Evolutionary conservation across 257 asterid genomes (phyloP).

Genomic region (Salvia splendens): DNA sequence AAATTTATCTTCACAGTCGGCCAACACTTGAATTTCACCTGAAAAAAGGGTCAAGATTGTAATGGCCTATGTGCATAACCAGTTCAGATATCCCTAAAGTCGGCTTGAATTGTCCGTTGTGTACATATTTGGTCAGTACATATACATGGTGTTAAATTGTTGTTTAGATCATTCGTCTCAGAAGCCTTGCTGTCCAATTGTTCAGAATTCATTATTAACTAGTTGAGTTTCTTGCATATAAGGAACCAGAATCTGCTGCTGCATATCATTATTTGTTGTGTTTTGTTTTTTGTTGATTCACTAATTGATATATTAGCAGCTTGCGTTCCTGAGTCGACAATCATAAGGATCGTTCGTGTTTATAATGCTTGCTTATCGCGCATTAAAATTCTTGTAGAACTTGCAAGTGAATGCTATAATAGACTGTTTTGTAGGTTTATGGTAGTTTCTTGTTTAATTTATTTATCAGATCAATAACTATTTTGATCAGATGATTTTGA

Average conservation of each 20-base stretch:
- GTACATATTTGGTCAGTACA: slow-evolving; percentile 22
- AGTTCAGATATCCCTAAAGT: background rate
- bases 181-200: slow-evolving; percentile 19
- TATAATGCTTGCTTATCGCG: background rate
- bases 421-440: too few relatives aligned
- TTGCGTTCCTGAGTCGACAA: background rate
- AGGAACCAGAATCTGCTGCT: slow-evolving; percentile 15
- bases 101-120: slow-evolving; percentile 26
- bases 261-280: background rate
- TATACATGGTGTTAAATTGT: slow-evolving; percentile 14
- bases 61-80: background rate
- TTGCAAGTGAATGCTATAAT: background rate
- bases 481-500: too few relatives aligned
- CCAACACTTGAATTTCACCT: slow-evolving; percentile 45
- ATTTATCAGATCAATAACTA: too few relatives aligned
- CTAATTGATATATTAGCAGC: background rate
- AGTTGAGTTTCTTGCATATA: background rate
- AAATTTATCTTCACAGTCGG: slow-evolving; percentile 65
- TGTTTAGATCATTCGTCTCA: slow-evolving; percentile 21
- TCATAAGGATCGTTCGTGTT: background rate
- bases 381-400: background rate
- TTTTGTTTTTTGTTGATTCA: background rate
- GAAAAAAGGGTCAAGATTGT: slow-evolving; percentile 2
- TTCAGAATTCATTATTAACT: background rate
- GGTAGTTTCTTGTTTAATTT: too few relatives aligned